Conservation (phyloP, 1,284 basidiomycete species). For the Ganoderma lingzhi region DNA sequence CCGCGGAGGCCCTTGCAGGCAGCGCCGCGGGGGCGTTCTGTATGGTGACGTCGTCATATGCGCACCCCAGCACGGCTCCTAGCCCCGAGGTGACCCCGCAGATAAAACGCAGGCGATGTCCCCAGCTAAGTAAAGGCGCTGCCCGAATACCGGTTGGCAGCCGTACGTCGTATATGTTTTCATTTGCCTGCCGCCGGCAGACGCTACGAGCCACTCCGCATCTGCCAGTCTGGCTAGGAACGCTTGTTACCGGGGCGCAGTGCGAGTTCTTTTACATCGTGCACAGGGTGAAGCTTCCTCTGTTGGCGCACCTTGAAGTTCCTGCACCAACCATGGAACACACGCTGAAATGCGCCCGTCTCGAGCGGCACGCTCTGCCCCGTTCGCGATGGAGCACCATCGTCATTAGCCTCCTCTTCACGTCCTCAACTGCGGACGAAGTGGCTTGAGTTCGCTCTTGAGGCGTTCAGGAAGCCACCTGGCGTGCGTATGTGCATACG, state of each 20-base stretch:
- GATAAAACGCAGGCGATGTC: background rate
- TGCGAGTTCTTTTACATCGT: slow-evolving; percentile 10
- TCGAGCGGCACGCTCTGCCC: background rate
- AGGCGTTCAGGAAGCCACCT: background rate
- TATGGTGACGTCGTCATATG: slow-evolving; percentile 1
- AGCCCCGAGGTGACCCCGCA: background rate
- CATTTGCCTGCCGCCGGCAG: slow-evolving; percentile 5
- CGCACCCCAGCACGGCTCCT: background rate
- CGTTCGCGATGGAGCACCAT: background rate
- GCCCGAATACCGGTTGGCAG: slow-evolving; percentile 2
- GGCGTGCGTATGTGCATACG: background rate
- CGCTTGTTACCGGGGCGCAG: background rate
- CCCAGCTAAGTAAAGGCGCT: background rate
- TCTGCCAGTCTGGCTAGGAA: background rate
- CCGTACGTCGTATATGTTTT: background rate
- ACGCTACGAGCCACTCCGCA: slow-evolving; percentile 5
- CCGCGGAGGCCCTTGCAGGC: background rate
- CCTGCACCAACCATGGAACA: background rate
- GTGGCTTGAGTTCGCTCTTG: slow-evolving; percentile 7
- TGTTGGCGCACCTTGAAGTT: background rate
- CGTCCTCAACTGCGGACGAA: background rate
- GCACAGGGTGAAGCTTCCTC: slow-evolving; percentile 1
- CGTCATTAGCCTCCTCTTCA: background rate
- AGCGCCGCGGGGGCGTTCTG: slow-evolving; percentile 1
- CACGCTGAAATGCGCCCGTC: background rate